Percentiles rank a stretch among this genome's conserved stretches.
Evolutionary conservation across 2,329 filamentous ascomycete species (phyloP).

Genomic region (Verticillium klebahnii): DNA sequence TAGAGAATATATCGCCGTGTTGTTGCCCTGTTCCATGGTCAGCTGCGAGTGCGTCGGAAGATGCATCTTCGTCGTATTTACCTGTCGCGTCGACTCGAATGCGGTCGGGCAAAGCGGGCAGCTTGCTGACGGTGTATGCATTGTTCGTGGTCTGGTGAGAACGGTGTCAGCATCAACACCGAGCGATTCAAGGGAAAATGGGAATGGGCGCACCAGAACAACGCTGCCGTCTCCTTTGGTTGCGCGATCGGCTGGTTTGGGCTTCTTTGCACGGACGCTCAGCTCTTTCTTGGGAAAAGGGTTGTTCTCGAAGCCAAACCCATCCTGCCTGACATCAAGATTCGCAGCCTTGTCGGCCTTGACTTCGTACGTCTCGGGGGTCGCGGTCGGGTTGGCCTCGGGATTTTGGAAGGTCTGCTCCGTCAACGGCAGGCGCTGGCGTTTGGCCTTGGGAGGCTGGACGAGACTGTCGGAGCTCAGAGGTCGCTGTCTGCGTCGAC

Average conservation of each 20-base stretch:
- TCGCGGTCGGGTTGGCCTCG: slow-evolving; percentile 23
- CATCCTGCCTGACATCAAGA: slow-evolving; percentile 40
- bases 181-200: background rate
- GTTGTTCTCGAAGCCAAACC: slow-evolving; percentile 38
- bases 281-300: slow-evolving; percentile 45
- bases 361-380: slow-evolving; percentile 50
- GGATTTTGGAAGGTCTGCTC: slow-evolving; percentile 54
- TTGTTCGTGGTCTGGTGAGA: slow-evolving; percentile 36
- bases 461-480: slow-evolving; percentile 48
- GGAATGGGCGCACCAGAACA: slow-evolving; percentile 49
- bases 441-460: slow-evolving; percentile 60
- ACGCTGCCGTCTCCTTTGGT: slow-evolving; percentile 65
- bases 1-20: slow-evolving; percentile 61
- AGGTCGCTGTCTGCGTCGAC: slow-evolving; percentile 58
- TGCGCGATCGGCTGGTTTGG: slow-evolving; percentile 56
- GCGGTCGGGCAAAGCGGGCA: slow-evolving; percentile 76
- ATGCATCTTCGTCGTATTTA: slow-evolving; percentile 35
- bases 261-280: slow-evolving; percentile 57
- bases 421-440: slow-evolving; percentile 52
- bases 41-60: background rate
- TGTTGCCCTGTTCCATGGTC: slow-evolving; percentile 46
- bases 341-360: slow-evolving; percentile 47
- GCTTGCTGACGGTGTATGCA: slow-evolving; percentile 79
- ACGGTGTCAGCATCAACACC: background rate
- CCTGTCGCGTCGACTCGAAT: slow-evolving; percentile 63